Evolutionary conservation across 768 basidiomycete genomes (phyloP).

Genomic region (Leccinum subtestaceum): DNA sequence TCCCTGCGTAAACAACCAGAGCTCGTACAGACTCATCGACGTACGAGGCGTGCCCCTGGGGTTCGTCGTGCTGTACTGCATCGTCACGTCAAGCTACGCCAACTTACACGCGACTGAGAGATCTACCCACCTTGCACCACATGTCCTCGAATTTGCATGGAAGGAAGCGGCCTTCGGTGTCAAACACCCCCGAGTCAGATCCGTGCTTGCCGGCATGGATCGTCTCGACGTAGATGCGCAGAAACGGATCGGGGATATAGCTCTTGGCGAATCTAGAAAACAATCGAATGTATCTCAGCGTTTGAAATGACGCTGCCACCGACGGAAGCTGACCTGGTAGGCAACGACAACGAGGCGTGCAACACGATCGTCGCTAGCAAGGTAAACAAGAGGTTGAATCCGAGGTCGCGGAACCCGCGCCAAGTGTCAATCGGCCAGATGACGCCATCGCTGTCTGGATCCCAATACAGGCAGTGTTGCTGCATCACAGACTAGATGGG

Average conservation of each 20-base stretch:
- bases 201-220: conserved; percentile 43
- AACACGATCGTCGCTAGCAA: conserved; percentile 35
- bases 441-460: conserved; percentile 39
- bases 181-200: conserved; percentile 41
- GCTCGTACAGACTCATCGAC: conserved; percentile 28
- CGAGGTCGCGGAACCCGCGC: conserved; percentile 39
- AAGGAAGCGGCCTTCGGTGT: conserved; percentile 41
- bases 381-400: conserved; percentile 39
- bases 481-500: conserved; percentile 37
- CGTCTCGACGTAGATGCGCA: conserved; percentile 35
- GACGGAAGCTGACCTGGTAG: conserved; percentile 24
- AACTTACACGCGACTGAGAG: neutral
- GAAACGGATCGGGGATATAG: conserved; percentile 41
- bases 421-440: conserved; percentile 46
- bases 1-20: conserved; percentile 30
- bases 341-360: conserved; percentile 36
- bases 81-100: neutral
- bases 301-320: neutral
- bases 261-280: conserved; percentile 17
- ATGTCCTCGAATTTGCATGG: conserved; percentile 43
- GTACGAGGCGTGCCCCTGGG: conserved; percentile 16
- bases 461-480: conserved; percentile 42
- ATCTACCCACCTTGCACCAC: conserved; percentile 36
- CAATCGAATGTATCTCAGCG: neutral
- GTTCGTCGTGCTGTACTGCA: conserved; percentile 16